Base-by-base conservation (phyloP, 306 rosid species). In the Trifolium fragiferum region DNA sequence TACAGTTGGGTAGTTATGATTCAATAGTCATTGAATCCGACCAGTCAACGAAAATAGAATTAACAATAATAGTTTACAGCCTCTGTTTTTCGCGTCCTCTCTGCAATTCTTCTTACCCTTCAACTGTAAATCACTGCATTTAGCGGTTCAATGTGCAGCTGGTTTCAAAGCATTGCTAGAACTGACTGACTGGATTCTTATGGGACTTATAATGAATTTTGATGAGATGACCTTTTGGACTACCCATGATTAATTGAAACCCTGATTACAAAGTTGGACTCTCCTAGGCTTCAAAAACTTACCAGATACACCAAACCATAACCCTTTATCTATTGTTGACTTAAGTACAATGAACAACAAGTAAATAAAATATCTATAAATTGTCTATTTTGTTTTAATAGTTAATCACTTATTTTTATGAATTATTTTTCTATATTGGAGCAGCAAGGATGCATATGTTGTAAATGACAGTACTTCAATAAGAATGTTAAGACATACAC, bases 211-310 rank as follows among this genome's bases (percentile, higher is more conserved):
- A 13, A 30, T 37, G 13, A n/a, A n/a, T n/a, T n/a, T n/a, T n/a
- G n/a, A n/a, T n/a, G n/a, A n/a, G n/a, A n/a, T n/a, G n/a, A n/a
- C n/a, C 32, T 11, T 50, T 51, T 70, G 63, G 35, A 51, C 64
- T 33, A 12, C 35, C 74, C 7, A 14, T 23, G 12, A 30, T 35
- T 70, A 51, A 19, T 51, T 33, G 15, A 54, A 37, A 25, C 75
- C 38, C 27, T 13, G 60, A 70, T 41, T 18, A 38, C 12, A 3
- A 20, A 18, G 37, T 19, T 54, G 20, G 65, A 20, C 51, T 35
- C n/a, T 35, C 8, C 38, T 3, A 66, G 71, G 51, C 14, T 54
- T 71, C 30, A 71, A 37, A 35, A 53, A 38, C 38, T 53, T 53
- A n/a, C 14, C n/a, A 20, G 19, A 35, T 54, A 21, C 23, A 20